Conservation (phyloP, 345 rosid species). For the Eucalyptus curtisii region DNA sequence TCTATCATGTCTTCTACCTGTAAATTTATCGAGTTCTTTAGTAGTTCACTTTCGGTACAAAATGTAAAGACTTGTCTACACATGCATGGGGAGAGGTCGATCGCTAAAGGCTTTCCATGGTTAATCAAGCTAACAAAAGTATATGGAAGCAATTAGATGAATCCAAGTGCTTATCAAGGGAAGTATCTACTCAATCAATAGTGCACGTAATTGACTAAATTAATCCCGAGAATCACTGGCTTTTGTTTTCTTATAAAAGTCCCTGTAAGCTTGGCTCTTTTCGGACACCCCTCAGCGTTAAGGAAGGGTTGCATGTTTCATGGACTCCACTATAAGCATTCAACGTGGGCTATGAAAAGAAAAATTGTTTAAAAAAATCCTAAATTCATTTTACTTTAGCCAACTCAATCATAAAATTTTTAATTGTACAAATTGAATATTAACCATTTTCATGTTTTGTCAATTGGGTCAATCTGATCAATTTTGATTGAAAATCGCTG, state of each 20-base stretch:
- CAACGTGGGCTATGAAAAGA: background rate
- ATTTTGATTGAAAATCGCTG: accelerated
- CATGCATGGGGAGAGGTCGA: background rate
- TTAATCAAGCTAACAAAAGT: background rate
- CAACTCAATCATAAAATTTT: accelerated
- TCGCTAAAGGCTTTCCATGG: background rate
- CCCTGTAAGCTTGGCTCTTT: background rate
- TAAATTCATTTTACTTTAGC: background rate
- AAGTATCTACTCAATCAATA: background rate
- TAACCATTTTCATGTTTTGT: accelerated
- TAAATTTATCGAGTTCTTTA: background rate
- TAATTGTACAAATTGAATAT: accelerated
- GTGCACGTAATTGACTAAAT: background rate
- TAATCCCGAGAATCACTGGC: background rate
- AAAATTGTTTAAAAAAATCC: no score
- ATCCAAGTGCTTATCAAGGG: background rate
- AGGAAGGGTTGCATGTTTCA: background rate
- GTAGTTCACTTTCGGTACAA: background rate
- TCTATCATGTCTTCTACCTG: background rate
- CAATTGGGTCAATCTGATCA: accelerated
- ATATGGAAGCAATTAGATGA: background rate
- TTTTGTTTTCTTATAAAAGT: background rate
- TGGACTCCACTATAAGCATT: background rate
- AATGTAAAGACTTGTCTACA: background rate
- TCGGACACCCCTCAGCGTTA: background rate